These are phyloP conservation scores for Acer saccharum DNA, from an alignment of 345 rosid genomes.

Conservation along the genomic window DNA sequence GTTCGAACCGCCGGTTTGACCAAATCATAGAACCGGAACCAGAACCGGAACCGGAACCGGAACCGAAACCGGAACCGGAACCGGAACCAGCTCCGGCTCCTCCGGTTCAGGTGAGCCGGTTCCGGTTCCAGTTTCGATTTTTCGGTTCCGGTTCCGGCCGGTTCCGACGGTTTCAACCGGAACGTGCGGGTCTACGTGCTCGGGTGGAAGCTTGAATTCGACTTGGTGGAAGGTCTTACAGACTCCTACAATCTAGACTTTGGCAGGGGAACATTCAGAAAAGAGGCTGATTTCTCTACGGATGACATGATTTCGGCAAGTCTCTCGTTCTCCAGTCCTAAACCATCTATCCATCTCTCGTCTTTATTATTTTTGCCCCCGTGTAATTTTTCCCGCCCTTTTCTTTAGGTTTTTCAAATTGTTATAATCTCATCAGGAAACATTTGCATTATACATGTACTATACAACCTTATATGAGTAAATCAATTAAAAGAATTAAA, in stretches of 20 bases:
- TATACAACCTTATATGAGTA: not conserved
- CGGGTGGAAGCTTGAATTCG: conserved; percentile 76
- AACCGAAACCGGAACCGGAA: too few relatives aligned
- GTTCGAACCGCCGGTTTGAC: too few relatives aligned
- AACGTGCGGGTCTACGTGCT: too few relatives aligned
- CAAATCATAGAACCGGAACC: too few relatives aligned
- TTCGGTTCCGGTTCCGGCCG: too few relatives aligned
- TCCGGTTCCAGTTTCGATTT: too few relatives aligned
- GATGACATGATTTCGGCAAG: conserved; percentile 87
- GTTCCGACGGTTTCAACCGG: too few relatives aligned
- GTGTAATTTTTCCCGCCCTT: not conserved
- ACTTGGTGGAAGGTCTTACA: conserved; percentile 86
- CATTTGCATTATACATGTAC: not conserved
- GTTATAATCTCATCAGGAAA: not conserved
- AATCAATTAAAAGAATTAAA: not conserved
- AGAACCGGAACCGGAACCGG: too few relatives aligned
- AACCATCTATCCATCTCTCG: not conserved
- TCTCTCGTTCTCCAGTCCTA: conserved; percentile 69
- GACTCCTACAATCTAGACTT: conserved; percentile 95
- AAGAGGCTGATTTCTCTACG: conserved; percentile 89
- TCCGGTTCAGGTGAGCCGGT: too few relatives aligned
- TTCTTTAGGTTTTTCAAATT: not conserved
- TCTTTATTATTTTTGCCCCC: not conserved
- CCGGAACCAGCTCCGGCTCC: too few relatives aligned
- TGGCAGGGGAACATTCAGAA: conserved; percentile 84